Evolutionary conservation across 768 basidiomycete genomes (phyloP).

Genomic region (Dendrothele bispora): DNA sequence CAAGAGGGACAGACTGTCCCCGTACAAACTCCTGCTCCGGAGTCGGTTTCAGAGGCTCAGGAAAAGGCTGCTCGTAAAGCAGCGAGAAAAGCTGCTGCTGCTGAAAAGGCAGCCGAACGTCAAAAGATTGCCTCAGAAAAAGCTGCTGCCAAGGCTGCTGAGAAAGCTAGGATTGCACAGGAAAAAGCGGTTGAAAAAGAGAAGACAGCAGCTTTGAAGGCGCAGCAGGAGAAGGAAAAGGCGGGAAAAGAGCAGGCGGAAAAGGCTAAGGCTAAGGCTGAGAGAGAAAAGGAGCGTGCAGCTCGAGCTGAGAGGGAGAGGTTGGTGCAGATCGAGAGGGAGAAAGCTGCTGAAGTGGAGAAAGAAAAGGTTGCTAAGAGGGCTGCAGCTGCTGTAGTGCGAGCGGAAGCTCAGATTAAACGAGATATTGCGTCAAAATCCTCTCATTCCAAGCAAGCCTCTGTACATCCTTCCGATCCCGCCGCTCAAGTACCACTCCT

Average conservation of each 20-base stretch:
- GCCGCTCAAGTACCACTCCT: conserved; percentile 67
- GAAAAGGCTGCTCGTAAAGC: conserved; percentile 64
- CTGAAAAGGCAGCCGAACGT: conserved; percentile 62
- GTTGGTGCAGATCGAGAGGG: conserved; percentile 32
- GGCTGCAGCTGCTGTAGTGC: conserved; percentile 5
- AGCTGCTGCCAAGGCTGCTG: conserved; percentile 50
- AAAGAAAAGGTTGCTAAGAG: conserved; percentile 22
- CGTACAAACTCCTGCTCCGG: conserved; percentile 24
- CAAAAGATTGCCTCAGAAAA: conserved; percentile 59
- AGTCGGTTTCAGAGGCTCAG: conserved; percentile 39
- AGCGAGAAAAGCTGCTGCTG: conserved; percentile 62
- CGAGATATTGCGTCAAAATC: conserved; percentile 19
- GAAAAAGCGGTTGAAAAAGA: conserved; percentile 60
- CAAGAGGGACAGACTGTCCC: conserved; percentile 29
- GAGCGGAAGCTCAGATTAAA: conserved; percentile 11
- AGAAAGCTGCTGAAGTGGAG: conserved; percentile 26
- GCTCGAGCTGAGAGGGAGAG: conserved; percentile 36
- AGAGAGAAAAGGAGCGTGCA: conserved; percentile 29
- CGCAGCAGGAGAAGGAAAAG: conserved; percentile 36
- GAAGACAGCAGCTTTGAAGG: conserved; percentile 36
- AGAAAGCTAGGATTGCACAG: conserved; percentile 51
- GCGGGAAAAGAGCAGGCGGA: conserved; percentile 31
- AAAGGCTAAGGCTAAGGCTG: conserved; percentile 37
- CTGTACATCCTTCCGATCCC: conserved; percentile 27
- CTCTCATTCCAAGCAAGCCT: conserved; percentile 10